Conservation (phyloP, 768 basidiomycete genomes). For the Amanita jacksonii region DNA sequence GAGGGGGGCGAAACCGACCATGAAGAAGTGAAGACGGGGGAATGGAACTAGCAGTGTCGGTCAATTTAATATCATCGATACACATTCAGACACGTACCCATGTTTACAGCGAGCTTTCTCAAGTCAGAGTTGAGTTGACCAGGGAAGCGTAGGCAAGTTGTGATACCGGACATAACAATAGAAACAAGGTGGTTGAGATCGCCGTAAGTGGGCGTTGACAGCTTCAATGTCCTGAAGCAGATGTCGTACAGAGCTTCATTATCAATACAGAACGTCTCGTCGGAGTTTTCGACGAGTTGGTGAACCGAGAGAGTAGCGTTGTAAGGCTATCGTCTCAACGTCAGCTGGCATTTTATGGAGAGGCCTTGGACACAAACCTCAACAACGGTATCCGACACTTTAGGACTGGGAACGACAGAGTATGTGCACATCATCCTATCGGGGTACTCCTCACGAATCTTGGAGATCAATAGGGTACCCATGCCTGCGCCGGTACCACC, state of each 20-base stretch:
- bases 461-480: slow-evolving; percentile 98
- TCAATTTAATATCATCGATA: slow-evolving; percentile 1
- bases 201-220: slow-evolving; percentile 91
- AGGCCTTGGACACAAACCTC: slow-evolving; percentile 43
- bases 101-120: slow-evolving; percentile 97
- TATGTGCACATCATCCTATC: slow-evolving; percentile 99
- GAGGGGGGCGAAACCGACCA: slow-evolving; percentile 92
- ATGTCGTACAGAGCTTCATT: slow-evolving; percentile 99
- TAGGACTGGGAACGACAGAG: slow-evolving; percentile 95
- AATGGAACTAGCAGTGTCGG: slow-evolving; percentile 63
- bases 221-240: slow-evolving; percentile 96
- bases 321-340: slow-evolving; percentile 60
- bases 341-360: neutral
- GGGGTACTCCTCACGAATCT: slow-evolving; percentile 98
- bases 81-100: slow-evolving; percentile 57
- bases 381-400: slow-evolving; percentile 98
- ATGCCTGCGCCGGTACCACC: slow-evolving; percentile 99
- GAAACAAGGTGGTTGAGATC: slow-evolving; percentile 98
- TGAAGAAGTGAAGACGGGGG: slow-evolving; percentile 99
- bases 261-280: slow-evolving; percentile 99
- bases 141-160: slow-evolving; percentile 98
- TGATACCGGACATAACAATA: slow-evolving; percentile 97
- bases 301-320: slow-evolving; percentile 98
- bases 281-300: slow-evolving; percentile 98
- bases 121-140: slow-evolving; percentile 99